Evolutionary conservation across 441 rosid genomes (phyloP).

Genomic region (Adansonia madagascariensis): DNA sequence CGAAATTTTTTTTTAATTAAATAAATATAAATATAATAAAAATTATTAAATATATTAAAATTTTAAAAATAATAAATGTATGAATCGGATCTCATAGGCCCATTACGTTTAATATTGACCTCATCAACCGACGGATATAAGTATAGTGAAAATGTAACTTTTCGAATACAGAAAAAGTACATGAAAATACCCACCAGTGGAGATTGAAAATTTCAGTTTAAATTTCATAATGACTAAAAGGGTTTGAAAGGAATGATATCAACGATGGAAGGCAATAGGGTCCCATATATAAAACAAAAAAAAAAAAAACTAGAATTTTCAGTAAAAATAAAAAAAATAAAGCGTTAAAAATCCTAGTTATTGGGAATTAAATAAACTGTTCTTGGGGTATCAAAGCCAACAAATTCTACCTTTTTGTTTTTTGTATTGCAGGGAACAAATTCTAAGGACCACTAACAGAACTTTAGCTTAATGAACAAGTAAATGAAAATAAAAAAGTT

Average conservation of each 20-base stretch:
- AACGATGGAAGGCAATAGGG: background rate
- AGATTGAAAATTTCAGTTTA: background rate
- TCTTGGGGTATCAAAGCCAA: background rate
- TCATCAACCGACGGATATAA: background rate
- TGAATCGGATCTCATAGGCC: no score
- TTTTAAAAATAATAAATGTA: background rate
- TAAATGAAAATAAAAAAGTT: background rate
- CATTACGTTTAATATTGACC: no score
- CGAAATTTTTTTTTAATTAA: no score
- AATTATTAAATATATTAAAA: no score
- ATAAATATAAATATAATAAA: no score
- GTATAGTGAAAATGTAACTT: background rate
- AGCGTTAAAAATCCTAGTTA: background rate
- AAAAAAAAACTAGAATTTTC: background rate
- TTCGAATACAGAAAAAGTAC: slow-evolving; percentile 1
- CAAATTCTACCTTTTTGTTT: background rate
- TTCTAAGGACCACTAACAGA: background rate
- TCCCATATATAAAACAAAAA: background rate
- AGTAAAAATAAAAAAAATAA: background rate
- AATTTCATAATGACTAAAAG: background rate
- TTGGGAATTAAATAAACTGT: background rate
- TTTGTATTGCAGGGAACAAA: background rate
- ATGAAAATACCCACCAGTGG: background rate
- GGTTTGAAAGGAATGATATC: background rate
- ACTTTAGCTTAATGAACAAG: slow-evolving; percentile 6